These are phyloP conservation scores for Penicillium sclerotigenum DNA, from an alignment of 2,329 filamentous ascomycete species.

Conservation along the genomic window DNA sequence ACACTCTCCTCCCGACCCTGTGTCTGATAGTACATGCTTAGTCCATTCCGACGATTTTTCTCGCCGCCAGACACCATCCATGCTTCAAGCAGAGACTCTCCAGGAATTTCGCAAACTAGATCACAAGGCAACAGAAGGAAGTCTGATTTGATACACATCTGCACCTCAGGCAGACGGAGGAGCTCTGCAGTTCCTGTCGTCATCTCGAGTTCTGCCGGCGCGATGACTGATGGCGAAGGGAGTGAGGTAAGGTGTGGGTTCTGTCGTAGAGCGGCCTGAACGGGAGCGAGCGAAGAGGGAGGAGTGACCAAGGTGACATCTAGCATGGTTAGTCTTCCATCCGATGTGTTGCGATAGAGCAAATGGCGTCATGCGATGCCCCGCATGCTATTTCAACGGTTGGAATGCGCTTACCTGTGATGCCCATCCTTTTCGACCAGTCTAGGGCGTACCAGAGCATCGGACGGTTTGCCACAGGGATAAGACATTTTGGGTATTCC, in stretches of 20 bases:
- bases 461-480: slow-evolving; percentile 50
- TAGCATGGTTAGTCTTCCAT: slow-evolving; percentile 18
- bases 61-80: slow-evolving; percentile 78
- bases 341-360: not conserved
- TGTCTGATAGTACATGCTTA: slow-evolving; percentile 90
- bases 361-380: slow-evolving; percentile 1
- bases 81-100: slow-evolving; percentile 76
- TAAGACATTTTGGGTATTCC: slow-evolving; percentile 39
- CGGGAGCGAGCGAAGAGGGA: slow-evolving; percentile 41
- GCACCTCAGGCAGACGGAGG: slow-evolving; percentile 77
- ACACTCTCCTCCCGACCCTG: slow-evolving; percentile 67
- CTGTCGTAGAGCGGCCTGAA: slow-evolving; percentile 48
- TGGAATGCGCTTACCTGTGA: slow-evolving; percentile 41
- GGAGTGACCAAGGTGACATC: slow-evolving; percentile 51
- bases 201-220: slow-evolving; percentile 71
- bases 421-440: slow-evolving; percentile 49
- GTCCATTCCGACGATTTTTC: slow-evolving; percentile 66
- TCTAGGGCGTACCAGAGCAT: slow-evolving; percentile 52
- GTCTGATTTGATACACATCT: slow-evolving; percentile 73
- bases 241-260: slow-evolving; percentile 52
- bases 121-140: slow-evolving; percentile 93
- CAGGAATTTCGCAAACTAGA: slow-evolving; percentile 83
- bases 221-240: slow-evolving; percentile 64
- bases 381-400: not conserved
- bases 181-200: slow-evolving; percentile 89